Base-by-base conservation (phyloP, 2,329 filamentous ascomycete genomes). In the Chrysosporium queenslandicum region DNA sequence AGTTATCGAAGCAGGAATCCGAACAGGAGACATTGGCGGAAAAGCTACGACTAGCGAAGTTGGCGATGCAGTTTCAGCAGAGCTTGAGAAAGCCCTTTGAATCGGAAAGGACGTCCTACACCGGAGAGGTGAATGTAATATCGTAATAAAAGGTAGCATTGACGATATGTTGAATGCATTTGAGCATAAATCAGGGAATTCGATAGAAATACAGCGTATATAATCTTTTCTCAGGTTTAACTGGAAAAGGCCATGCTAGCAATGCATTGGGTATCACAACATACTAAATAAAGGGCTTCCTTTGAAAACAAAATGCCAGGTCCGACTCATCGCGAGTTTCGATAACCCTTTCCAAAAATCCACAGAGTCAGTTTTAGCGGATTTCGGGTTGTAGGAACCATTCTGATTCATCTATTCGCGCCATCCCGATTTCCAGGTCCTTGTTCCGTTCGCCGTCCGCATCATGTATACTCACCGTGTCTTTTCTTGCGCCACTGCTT, bases 21-120 rank as follows among this genome's bases (percentile, higher is more conserved):
- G 82, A 57, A 96, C 91, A 14, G 84, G 80, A 66, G 91, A 97
- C 67, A 86, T 97, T 60, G 88, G 87, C 45, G 91, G 92, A 53
- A 79, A 70, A 50, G 76, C 82, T 9, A 80, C 76, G 58, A 97
- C 91, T 4, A 74, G 70, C 41, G 81, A 92, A 63, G 85, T 87
- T n/a, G 88, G 89, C 55, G 86, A 96, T 69, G 87, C 86, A 12
- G 77, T 96, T 58, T 82, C 83, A 1, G 78, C 77, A 45, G 83
- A 94, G 74, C 72, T 95, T 54, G 76, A 79, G 67, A 81, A 80
- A 68, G 71, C 89, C 47, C 74, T 92, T 61, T 53, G 46, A 43
- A 39, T 4, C n/a, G 9, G 9, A 14, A 7, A 45, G 4, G n/a
- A n/a, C n/a, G n/a, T n/a, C n/a, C n/a, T n/a, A n/a, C n/a, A n/a